Evolutionary conservation across 2,329 filamentous ascomycete species (phyloP).

Genomic region (Tympanopsis confertula): DNA sequence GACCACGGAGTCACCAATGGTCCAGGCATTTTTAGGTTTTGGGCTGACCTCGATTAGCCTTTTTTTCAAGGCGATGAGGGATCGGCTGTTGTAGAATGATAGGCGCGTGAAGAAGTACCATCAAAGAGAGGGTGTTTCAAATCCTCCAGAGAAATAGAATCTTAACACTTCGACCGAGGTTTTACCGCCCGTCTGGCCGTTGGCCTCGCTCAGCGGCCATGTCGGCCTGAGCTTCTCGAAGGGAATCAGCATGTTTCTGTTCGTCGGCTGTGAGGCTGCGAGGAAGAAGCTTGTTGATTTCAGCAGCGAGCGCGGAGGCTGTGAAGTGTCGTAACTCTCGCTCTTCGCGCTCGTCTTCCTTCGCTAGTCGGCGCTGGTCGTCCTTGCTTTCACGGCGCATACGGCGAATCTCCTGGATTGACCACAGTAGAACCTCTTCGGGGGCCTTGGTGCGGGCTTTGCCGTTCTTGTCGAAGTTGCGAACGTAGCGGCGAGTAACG

Average conservation of each 20-base stretch:
- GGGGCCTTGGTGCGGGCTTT: constrained; percentile 45
- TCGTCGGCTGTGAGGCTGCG: constrained; percentile 1
- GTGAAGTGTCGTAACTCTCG: constrained; percentile 29
- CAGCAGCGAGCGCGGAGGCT: constrained; percentile 27
- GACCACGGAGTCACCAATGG: too few relatives aligned
- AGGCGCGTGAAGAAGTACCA: too few relatives aligned
- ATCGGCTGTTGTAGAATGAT: too few relatives aligned
- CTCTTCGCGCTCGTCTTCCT: constrained; percentile 34
- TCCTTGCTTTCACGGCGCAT: constrained; percentile 37
- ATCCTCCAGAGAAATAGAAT: too few relatives aligned
- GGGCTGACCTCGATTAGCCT: too few relatives aligned
- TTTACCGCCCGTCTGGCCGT: neutral
- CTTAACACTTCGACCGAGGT: too few relatives aligned
- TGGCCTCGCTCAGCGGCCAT: neutral
- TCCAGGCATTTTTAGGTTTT: too few relatives aligned
- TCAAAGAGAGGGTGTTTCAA: too few relatives aligned
- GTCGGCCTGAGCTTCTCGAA: neutral
- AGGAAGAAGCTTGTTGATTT: constrained; percentile 27
- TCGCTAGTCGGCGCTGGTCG: constrained; percentile 19
- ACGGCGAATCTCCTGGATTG: constrained; percentile 57
- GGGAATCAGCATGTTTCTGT: constrained; percentile 1
- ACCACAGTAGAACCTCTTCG: constrained; percentile 58
- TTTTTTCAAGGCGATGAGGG: too few relatives aligned
- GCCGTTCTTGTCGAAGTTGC: constrained; percentile 36
- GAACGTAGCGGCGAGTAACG: constrained; percentile 26